phyloP scores from a whole-genome alignment of 2,329 filamentous ascomycete species.

The Thielaviopsis punctulata region DNA sequence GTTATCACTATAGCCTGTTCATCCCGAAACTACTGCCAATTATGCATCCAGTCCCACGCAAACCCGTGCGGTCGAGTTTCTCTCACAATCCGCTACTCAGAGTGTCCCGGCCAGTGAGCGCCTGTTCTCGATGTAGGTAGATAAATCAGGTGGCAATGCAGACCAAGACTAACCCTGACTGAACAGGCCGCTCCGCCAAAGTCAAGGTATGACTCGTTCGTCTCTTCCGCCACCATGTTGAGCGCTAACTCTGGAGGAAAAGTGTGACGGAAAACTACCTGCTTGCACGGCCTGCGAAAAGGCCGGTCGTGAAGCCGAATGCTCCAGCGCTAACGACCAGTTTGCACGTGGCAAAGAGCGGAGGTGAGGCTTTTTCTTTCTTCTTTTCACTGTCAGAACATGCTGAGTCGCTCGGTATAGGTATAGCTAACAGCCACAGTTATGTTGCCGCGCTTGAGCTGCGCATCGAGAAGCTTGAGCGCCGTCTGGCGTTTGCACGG shows the following conservation, averaged over 20 bases:
- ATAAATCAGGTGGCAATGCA: no score
- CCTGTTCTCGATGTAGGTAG: constrained; percentile 53
- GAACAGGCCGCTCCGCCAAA: constrained; percentile 65
- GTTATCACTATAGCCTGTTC: background rate
- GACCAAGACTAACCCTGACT: background rate
- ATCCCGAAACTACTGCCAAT: background rate
- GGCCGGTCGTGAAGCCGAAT: constrained; percentile 69
- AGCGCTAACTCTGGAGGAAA: constrained; percentile 5
- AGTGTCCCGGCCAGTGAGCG: constrained; percentile 64
- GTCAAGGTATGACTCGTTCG: constrained; percentile 48
- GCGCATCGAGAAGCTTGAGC: constrained; percentile 74
- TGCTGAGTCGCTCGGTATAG: background rate
- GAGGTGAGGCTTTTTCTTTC: constrained; percentile 34
- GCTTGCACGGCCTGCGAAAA: constrained; percentile 92
- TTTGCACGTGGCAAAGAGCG: constrained; percentile 90
- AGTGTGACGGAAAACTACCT: constrained; percentile 90
- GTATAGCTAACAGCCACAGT: constrained; percentile 22
- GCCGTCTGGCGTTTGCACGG: constrained; percentile 51
- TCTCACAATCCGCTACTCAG: constrained; percentile 43
- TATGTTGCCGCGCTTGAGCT: constrained; percentile 94
- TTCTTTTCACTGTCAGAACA: background rate
- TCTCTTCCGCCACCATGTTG: background rate
- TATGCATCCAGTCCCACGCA: background rate
- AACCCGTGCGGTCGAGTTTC: constrained; percentile 28
- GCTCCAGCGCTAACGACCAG: constrained; percentile 87